Evolutionary conservation across 192 early-diverging fungal species (phyloP).

Genomic region (Coemansia sp.): DNA sequence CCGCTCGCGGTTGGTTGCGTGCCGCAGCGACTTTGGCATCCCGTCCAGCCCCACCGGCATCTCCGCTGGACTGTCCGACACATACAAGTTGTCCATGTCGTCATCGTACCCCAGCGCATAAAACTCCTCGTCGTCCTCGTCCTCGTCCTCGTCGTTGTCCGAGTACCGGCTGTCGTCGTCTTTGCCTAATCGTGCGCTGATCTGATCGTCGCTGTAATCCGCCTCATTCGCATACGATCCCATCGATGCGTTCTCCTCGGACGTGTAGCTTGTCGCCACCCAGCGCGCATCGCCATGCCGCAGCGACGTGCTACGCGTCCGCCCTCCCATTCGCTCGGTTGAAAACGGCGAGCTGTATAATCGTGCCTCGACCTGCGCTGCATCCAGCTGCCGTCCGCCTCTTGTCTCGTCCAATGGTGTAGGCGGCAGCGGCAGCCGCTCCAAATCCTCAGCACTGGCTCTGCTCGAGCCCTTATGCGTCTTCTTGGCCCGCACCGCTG

Average conservation of each 20-base stretch:
- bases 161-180: constrained; percentile 5
- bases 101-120: constrained; percentile 13
- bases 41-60: constrained; percentile 11
- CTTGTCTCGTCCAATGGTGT: constrained; percentile 13
- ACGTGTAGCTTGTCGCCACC: constrained; percentile 15
- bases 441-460: constrained; percentile 20
- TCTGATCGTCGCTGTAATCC: not conserved
- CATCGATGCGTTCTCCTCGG: constrained; percentile 19
- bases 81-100: constrained; percentile 17
- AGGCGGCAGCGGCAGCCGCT: constrained; percentile 36
- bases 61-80: constrained; percentile 12
- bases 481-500: constrained; percentile 14
- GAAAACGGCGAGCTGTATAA: not conserved
- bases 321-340: not conserved
- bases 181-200: not conserved
- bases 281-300: constrained; percentile 1
- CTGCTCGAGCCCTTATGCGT: not conserved
- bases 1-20: constrained; percentile 39
- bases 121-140: not conserved
- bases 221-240: not conserved
- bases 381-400: not conserved
- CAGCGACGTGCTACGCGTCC: constrained; percentile 3
- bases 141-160: constrained; percentile 12
- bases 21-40: constrained; percentile 13
- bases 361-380: not conserved